A percentile compares a stretch with the other conserved stretches of the same genome.
phyloP scores from a whole-genome alignment of 148 eudicot genomes.

The Simmondsia chinensis region DNA sequence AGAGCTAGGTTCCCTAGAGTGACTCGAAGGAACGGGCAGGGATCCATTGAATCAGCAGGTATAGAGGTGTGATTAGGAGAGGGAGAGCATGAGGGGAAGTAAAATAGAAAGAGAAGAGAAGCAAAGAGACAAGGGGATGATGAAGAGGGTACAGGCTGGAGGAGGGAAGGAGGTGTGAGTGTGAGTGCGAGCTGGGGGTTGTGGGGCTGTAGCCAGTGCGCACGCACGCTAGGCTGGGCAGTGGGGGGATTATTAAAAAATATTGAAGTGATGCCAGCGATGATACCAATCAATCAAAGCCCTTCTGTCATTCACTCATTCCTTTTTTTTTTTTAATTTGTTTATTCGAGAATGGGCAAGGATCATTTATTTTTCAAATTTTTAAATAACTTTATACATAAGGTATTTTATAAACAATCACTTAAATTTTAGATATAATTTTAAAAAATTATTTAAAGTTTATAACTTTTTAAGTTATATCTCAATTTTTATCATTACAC shows the following conservation, averaged over 20 bases:
- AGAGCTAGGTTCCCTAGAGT: slow-evolving; percentile 43
- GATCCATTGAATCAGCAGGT: slow-evolving; percentile 35
- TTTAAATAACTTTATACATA: background rate
- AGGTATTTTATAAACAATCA: too few species aligned
- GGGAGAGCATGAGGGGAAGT: background rate
- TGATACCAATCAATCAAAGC: slow-evolving; percentile 10
- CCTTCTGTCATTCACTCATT: too few species aligned
- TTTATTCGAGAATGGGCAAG: background rate
- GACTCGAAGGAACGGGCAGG: slow-evolving; percentile 63
- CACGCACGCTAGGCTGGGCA: slow-evolving; percentile 30
- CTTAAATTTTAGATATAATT: too few species aligned
- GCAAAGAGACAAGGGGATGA: background rate
- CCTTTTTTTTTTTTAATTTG: background rate
- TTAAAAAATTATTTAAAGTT: too few species aligned
- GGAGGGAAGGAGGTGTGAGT: background rate
- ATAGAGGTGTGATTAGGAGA: background rate
- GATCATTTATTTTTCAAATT: background rate
- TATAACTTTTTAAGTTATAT: too few species aligned
- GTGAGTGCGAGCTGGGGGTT: background rate
- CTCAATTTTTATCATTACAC: too few species aligned
- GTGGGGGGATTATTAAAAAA: too few species aligned
- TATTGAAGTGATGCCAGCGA: slow-evolving; percentile 19
- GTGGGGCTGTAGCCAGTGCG: slow-evolving; percentile 18
- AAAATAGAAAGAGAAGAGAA: background rate
- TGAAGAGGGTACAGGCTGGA: slow-evolving; percentile 1